Evolutionary conservation across 768 basidiomycete genomes (phyloP).

Genomic region (Phylloporus sp.): DNA sequence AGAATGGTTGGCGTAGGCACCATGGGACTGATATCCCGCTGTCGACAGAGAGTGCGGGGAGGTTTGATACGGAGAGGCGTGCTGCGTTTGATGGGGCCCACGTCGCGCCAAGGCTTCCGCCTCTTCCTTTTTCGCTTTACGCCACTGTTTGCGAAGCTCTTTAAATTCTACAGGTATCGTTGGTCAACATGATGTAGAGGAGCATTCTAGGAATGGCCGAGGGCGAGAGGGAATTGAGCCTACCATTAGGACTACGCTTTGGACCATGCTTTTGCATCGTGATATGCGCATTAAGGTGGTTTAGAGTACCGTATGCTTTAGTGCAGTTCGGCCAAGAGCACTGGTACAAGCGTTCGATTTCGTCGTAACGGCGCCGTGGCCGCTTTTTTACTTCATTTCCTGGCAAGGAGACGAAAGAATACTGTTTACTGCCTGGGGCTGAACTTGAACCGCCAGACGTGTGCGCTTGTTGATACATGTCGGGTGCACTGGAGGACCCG

Average conservation of each 20-base stretch:
- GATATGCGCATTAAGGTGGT: constrained; percentile 97
- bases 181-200: constrained; percentile 7
- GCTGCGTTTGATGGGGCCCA: constrained; percentile 16
- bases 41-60: constrained; percentile 26
- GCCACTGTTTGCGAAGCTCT: constrained; percentile 94
- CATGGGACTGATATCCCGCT: constrained; percentile 19
- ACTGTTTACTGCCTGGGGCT: constrained; percentile 56
- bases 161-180: constrained; percentile 73
- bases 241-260: constrained; percentile 87
- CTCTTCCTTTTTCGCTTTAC: constrained; percentile 84
- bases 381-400: constrained; percentile 80
- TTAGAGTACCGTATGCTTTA: constrained; percentile 90
- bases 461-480: constrained; percentile 22
- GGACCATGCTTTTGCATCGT: constrained; percentile 96
- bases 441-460: constrained; percentile 25
- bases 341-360: constrained; percentile 90
- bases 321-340: constrained; percentile 76
- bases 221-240: constrained; percentile 25
- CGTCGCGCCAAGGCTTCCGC: constrained; percentile 25
- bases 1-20: constrained; percentile 25
- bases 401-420: constrained; percentile 76
- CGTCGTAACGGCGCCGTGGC: constrained; percentile 83
- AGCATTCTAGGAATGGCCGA: background rate
- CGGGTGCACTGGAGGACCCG: constrained; percentile 41
- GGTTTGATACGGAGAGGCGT: constrained; percentile 17